phyloP scores from a whole-genome alignment of 805 yeast species.

The Monosporozyma solicola region DNA sequence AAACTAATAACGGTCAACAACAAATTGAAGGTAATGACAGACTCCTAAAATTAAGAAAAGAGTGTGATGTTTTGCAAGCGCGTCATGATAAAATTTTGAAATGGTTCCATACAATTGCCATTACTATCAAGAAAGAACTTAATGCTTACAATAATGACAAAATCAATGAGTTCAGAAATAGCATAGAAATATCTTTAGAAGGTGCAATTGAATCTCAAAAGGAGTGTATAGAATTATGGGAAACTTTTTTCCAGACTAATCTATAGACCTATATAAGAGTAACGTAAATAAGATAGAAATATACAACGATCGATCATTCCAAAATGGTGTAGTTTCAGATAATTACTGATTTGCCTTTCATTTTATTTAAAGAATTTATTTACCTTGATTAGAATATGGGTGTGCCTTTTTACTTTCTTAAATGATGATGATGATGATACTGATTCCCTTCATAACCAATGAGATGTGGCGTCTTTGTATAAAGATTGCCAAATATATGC shows the following conservation, averaged over 20 bases:
- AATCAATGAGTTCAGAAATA: constrained; percentile 74
- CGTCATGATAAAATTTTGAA: constrained; percentile 46
- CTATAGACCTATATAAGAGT: constrained; percentile 7
- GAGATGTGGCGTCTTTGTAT: constrained; percentile 85
- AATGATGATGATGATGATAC: not conserved
- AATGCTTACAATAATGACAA: constrained; percentile 61
- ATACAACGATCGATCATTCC: not conserved
- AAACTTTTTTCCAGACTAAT: constrained; percentile 65
- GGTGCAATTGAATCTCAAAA: constrained; percentile 88
- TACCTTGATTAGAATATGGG: not conserved
- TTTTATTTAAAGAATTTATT: not conserved
- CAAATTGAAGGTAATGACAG: constrained; percentile 34
- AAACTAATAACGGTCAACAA: constrained; percentile 27
- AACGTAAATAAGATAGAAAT: not conserved
- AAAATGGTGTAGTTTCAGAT: not conserved
- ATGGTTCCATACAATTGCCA: constrained; percentile 55
- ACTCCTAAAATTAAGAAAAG: constrained; percentile 42
- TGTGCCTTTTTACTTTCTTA: not conserved
- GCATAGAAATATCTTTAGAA: constrained; percentile 85
- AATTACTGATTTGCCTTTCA: too few species aligned
- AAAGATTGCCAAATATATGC: constrained; percentile 95
- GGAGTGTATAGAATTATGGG: constrained; percentile 83
- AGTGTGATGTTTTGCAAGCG: constrained; percentile 46
- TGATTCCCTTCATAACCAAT: constrained; percentile 38
- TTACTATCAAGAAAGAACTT: constrained; percentile 59